These are phyloP conservation scores for Tricholoma bakamatsutake DNA, from an alignment of 768 basidiomycete genomes.

Conservation along the genomic window DNA sequence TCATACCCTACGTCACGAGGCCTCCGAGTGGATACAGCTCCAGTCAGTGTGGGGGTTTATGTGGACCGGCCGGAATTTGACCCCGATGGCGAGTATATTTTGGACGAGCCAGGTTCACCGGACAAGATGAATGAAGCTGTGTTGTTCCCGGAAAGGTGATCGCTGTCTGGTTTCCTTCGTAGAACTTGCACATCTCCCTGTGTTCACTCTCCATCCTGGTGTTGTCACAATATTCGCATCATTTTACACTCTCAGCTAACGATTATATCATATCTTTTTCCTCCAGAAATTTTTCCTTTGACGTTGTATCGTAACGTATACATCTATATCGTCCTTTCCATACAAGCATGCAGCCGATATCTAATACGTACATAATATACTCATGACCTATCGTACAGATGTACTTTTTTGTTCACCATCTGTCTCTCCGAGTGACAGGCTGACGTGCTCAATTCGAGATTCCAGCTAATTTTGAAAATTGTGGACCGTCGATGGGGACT, in stretches of 20 bases:
- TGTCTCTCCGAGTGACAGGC: too few species aligned
- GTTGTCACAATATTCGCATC: neutral
- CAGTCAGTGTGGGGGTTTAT: conserved; percentile 4
- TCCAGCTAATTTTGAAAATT: too few species aligned
- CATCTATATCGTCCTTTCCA: neutral
- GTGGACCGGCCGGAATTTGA: conserved; percentile 25
- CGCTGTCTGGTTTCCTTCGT: neutral
- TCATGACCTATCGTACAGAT: too few species aligned
- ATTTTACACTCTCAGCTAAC: neutral
- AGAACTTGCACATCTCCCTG: neutral
- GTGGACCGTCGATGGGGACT: too few species aligned
- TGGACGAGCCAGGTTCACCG: conserved; percentile 34
- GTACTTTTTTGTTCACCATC: too few species aligned
- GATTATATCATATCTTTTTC: neutral
- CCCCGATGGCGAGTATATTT: conserved; percentile 35
- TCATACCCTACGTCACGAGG: conserved; percentile 4
- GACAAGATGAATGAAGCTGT: conserved; percentile 36
- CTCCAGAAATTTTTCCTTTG: neutral
- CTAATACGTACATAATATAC: neutral
- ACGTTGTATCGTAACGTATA: neutral
- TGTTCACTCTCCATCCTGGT: neutral
- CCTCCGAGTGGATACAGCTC: conserved; percentile 2
- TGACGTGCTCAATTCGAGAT: too few species aligned
- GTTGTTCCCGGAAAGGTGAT: conserved; percentile 41
- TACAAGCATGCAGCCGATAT: neutral